Percentiles rank a stretch among this genome's conserved stretches.
phyloP scores from a whole-genome alignment of 495 filamentous ascomycete genomes.

The Aeminium ludgeri region DNA sequence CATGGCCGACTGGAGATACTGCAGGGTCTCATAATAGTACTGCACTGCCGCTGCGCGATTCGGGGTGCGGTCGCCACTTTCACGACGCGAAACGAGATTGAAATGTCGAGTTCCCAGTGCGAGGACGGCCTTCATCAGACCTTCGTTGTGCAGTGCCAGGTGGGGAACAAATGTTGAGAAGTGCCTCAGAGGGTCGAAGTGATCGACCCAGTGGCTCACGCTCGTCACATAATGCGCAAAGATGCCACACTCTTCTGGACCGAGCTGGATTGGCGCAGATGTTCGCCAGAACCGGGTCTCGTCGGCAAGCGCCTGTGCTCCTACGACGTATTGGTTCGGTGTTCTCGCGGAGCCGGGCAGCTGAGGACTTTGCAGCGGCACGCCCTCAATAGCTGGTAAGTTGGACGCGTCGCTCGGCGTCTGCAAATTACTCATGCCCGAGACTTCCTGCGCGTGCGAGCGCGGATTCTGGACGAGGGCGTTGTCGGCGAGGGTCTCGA shows the following conservation, averaged over 20 bases:
- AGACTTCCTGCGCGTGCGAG: too few relatives aligned
- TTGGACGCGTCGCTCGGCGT: too few relatives aligned
- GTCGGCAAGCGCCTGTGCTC: background rate
- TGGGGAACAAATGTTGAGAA: slow-evolving; percentile 22
- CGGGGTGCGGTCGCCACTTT: slow-evolving; percentile 1
- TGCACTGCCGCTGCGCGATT: slow-evolving; percentile 19
- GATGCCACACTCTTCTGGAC: slow-evolving; percentile 10
- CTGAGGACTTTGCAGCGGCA: too few relatives aligned
- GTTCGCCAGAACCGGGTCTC: slow-evolving; percentile 9
- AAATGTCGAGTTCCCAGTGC: slow-evolving; percentile 19
- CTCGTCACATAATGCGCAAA: slow-evolving; percentile 8
- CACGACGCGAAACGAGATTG: slow-evolving; percentile 6
- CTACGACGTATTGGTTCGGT: too few relatives aligned
- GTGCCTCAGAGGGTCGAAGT: slow-evolving; percentile 19
- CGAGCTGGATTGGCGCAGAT: slow-evolving; percentile 6
- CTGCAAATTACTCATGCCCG: too few relatives aligned
- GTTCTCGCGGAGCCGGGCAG: background rate
- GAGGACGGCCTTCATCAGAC: slow-evolving; percentile 22
- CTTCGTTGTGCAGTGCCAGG: slow-evolving; percentile 18
- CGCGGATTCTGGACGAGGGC: background rate
- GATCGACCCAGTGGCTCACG: slow-evolving; percentile 17
- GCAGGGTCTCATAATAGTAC: slow-evolving; percentile 26
- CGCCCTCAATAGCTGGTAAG: too few relatives aligned
- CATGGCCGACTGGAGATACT: slow-evolving; percentile 24
- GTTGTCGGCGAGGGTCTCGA: slow-evolving; percentile 1